phyloP scores from a whole-genome alignment of 331 rosid genomes.

The Pyracantha coccinea region DNA sequence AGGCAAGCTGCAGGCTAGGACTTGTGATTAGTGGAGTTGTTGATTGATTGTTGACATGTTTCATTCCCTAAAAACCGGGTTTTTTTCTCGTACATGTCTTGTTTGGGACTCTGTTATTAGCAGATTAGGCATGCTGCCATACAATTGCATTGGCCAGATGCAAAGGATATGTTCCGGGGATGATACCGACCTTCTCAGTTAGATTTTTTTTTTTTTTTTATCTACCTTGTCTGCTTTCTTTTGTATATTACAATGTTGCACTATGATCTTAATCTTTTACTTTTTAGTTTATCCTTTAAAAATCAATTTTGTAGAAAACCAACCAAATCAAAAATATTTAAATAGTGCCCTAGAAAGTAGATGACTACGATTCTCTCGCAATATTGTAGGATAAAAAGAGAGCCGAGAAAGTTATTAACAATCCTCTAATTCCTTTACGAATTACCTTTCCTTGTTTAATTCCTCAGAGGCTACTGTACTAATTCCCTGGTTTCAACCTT shows the following conservation, averaged over 20 bases:
- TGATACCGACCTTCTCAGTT: too few species aligned
- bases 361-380: too few species aligned
- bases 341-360: too few species aligned
- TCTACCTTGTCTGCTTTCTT: too few species aligned
- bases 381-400: too few species aligned
- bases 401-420: too few species aligned
- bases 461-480: background rate
- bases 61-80: conserved; percentile 72
- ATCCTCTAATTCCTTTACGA: background rate
- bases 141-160: conserved; percentile 17
- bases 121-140: conserved; percentile 23
- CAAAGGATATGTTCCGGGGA: conserved; percentile 5
- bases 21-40: conserved; percentile 64
- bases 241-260: too few species aligned
- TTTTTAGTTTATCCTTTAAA: too few species aligned
- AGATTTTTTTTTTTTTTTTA: too few species aligned
- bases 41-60: conserved; percentile 60
- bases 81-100: conserved; percentile 51
- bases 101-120: conserved; percentile 27
- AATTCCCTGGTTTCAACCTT: background rate
- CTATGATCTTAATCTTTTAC: too few species aligned
- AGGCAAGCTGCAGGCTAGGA: conserved; percentile 9
- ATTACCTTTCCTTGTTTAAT: background rate
- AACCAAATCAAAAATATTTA: too few species aligned
- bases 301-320: too few species aligned